Conservation (phyloP, 1,284 basidiomycete species). For the Leccinum pachyderme region DNA sequence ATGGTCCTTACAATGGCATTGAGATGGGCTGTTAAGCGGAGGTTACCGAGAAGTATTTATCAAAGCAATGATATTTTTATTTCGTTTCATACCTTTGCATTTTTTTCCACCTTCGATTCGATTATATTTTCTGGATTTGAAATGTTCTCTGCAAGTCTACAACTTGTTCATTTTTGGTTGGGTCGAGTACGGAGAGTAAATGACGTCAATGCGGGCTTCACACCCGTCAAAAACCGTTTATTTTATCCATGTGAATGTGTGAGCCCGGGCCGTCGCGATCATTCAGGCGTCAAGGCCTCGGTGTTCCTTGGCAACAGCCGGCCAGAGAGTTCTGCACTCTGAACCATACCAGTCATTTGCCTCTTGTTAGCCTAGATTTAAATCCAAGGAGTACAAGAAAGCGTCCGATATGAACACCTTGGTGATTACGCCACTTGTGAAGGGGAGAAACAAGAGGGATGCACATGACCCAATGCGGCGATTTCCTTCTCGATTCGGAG, state of each 20-base stretch:
- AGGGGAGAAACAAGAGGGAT: not conserved
- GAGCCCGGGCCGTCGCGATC: not conserved
- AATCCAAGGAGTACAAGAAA: not conserved
- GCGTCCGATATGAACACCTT: not conserved
- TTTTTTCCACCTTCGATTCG: not conserved
- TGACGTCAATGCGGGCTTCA: no score
- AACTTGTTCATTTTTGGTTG: no score
- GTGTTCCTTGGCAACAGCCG: not conserved
- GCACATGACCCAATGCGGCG: not conserved
- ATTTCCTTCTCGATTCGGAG: not conserved
- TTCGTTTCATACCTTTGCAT: no score
- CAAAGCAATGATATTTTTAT: not conserved
- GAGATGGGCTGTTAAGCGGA: constrained; percentile 41
- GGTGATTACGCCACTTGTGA: not conserved
- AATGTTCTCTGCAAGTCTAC: not conserved
- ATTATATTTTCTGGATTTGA: not conserved
- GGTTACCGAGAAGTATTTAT: no score
- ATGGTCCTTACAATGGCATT: constrained; percentile 59
- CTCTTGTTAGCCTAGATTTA: not conserved
- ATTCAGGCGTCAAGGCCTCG: not conserved
- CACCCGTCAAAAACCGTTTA: no score
- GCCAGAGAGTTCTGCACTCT: not conserved
- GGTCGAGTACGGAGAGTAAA: no score
- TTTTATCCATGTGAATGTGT: not conserved
- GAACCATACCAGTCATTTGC: not conserved